These are phyloP conservation scores for Pseudogymnoascus sp. DNA, from an alignment of 2,329 filamentous ascomycete species.

Conservation along the genomic window DNA sequence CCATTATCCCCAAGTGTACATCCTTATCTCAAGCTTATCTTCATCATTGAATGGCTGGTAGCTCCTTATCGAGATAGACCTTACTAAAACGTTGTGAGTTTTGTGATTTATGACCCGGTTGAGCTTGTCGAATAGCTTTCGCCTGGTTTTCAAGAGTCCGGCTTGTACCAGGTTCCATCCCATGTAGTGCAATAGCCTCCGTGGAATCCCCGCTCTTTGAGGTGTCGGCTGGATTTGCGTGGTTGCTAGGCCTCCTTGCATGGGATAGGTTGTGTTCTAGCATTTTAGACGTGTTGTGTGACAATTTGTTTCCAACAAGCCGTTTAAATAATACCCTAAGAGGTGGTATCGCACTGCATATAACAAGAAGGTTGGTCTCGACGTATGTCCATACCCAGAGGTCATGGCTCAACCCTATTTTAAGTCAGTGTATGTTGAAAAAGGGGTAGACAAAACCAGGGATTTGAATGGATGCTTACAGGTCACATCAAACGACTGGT, in stretches of 20 bases:
- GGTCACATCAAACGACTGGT: neutral
- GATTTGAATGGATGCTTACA: neutral
- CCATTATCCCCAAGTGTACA: neutral
- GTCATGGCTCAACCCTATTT: neutral
- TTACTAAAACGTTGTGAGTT: neutral
- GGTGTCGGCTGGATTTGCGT: neutral
- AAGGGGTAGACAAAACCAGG: too few species aligned
- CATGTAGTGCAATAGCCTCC: neutral
- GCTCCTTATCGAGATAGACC: neutral
- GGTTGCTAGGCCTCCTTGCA: neutral
- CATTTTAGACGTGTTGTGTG: neutral
- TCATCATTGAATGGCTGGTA: neutral
- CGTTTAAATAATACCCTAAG: neutral
- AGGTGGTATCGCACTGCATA: neutral
- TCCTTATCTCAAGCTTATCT: neutral
- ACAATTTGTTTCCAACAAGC: neutral
- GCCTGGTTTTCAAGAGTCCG: neutral
- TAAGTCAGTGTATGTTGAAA: neutral
- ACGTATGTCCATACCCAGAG: neutral
- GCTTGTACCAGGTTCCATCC: neutral
- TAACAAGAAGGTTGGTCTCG: conserved; percentile 3
- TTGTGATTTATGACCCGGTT: neutral
- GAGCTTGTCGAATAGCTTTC: neutral
- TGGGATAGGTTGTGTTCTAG: neutral
- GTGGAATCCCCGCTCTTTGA: neutral